These are phyloP conservation scores for Juncus inflexus DNA, from an alignment of 176 grass and related monocot genomes.

Conservation along the genomic window DNA sequence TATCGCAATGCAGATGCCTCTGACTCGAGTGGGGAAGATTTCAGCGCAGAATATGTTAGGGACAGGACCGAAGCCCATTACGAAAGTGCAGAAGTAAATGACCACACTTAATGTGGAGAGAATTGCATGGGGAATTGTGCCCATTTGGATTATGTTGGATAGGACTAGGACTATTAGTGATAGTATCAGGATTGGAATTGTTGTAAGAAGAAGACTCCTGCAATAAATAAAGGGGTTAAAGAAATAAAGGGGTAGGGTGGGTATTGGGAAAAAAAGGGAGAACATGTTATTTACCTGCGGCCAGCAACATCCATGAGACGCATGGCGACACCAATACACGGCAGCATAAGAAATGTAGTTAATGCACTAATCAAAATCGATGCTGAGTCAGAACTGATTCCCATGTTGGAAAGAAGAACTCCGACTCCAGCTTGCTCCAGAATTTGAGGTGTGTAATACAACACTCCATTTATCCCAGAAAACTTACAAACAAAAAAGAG, in stretches of 20 bases:
- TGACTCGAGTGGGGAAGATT: slow-evolving; percentile 78
- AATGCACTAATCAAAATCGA: slow-evolving; percentile 69
- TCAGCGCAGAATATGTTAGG: slow-evolving; percentile 81
- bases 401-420: slow-evolving; percentile 44
- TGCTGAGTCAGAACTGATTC: slow-evolving; percentile 55
- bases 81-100: slow-evolving; percentile 76
- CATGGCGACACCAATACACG: slow-evolving; percentile 74
- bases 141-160: slow-evolving; percentile 38
- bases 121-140: slow-evolving; percentile 47
- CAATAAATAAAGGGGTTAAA: background rate
- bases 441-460: slow-evolving; percentile 95
- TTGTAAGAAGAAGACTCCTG: slow-evolving; percentile 66
- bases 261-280: background rate
- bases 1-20: slow-evolving; percentile 78
- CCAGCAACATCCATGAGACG: slow-evolving; percentile 88
- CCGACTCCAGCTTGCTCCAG: slow-evolving; percentile 76
- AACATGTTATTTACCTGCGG: slow-evolving; percentile 28
- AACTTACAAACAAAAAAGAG: slow-evolving; percentile 34
- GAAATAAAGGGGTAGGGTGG: background rate
- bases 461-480: slow-evolving; percentile 78
- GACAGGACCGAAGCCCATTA: slow-evolving; percentile 86
- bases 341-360: slow-evolving; percentile 74
- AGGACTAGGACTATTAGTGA: slow-evolving; percentile 49
- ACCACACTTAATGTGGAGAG: slow-evolving; percentile 56
- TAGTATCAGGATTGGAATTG: slow-evolving; percentile 54